phyloP scores from a whole-genome alignment of 805 yeast species.

The Sungouiozyma ichnusensis region DNA sequence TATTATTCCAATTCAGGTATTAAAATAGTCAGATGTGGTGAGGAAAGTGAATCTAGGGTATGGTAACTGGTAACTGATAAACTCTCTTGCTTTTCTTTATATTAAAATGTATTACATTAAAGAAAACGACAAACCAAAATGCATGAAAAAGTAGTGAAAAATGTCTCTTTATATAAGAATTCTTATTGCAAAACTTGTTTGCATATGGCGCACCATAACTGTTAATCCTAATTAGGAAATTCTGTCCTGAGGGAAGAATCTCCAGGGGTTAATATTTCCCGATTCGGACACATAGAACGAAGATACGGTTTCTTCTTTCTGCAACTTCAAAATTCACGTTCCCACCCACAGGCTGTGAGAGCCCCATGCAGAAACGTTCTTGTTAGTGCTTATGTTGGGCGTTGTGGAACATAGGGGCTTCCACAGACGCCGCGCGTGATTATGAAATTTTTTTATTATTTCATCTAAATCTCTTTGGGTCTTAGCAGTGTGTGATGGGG shows the following conservation, averaged over 20 bases:
- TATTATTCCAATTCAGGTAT: neutral
- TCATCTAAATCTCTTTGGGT: no score
- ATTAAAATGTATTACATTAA: no score
- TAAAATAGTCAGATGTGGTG: neutral
- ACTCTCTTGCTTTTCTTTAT: neutral
- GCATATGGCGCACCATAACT: neutral
- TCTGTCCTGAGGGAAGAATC: neutral
- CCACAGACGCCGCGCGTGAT: no score
- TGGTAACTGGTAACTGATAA: neutral
- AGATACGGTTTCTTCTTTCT: no score
- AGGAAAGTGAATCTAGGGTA: neutral
- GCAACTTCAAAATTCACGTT: no score
- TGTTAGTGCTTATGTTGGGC: no score
- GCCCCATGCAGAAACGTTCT: no score
- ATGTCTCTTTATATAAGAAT: no score
- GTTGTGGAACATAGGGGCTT: no score
- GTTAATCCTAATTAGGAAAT: neutral
- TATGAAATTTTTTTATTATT: no score
- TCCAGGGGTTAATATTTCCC: neutral
- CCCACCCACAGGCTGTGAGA: no score
- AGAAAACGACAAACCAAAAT: neutral
- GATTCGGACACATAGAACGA: neutral
- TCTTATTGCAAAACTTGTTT: neutral
- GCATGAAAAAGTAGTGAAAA: neutral
- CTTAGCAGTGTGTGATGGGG: no score